Evolutionary conservation across 441 rosid species (phyloP), one percentile per base, ranked within the genome.

Genomic region (Populus hybrid): DNA sequence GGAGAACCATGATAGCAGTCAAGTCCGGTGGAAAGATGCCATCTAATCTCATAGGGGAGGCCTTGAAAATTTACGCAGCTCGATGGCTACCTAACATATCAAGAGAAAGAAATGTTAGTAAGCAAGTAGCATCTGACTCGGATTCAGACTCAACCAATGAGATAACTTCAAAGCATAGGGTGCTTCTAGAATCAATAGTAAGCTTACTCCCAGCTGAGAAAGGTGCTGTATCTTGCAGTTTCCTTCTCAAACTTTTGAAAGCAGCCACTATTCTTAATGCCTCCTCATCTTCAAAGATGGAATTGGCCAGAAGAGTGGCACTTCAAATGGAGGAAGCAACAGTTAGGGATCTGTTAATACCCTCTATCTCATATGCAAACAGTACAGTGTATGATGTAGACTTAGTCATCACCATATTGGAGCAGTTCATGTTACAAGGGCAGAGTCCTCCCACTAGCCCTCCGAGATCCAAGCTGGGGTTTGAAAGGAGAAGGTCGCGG

Each of bases 321-420:
- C 86, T 86, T 79, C 98, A 97, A 80, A 82, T 97, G 59, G 95
- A 90, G 32, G 98, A 93, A 85, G 98, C 99, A 73, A 84, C 87
- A 2, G 83, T 85, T 1, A 79, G 69, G 34, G 98, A 97, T 67
- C 79, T 97, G 88, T 80, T 93, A 76, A 83, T 94, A 75, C 97
- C 95, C 80, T 89, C 89, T n/a, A 82, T 82, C 40, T 87, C 89
- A 19, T 26, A 89, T 53, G 84, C 92, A 73, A 83, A 86, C 16
- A 85, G 82, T 79, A 84, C 82, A 35, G 71, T 82, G 38, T 88
- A 90, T 73, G 97, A 97, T 78, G 88, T 85, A 23, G 95, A 97
- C 68, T 83, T 94, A 86, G 92, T 93, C 50, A 80, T 88, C 78
- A 85, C 89, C 3, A 87, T 93, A 68, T 77, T 92, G 79, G 95